phyloP scores from a whole-genome alignment of 2,329 filamentous ascomycete species.

The Amauroascus verrucosus region DNA sequence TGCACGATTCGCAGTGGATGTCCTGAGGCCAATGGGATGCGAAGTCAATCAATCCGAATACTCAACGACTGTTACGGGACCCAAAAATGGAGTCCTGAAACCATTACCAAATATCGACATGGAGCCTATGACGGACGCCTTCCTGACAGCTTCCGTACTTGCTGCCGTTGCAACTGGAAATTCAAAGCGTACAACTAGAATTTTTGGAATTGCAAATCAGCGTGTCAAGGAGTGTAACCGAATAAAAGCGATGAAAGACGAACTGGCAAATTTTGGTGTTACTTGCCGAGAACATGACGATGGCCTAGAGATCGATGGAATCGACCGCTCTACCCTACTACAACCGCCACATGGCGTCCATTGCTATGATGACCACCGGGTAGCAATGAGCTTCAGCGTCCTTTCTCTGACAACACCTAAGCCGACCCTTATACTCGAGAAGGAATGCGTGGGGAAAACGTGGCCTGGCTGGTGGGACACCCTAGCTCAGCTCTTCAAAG shows the following conservation, averaged over 20 bases:
- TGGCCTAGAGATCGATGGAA: slow-evolving; percentile 63
- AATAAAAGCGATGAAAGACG: slow-evolving; percentile 87
- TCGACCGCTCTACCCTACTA: slow-evolving; percentile 41
- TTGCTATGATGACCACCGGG: slow-evolving; percentile 95
- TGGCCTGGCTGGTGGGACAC: slow-evolving; percentile 99
- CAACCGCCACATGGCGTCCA: slow-evolving; percentile 60
- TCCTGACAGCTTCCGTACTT: slow-evolving; percentile 86
- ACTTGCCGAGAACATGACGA: slow-evolving; percentile 79
- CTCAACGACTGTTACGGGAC: slow-evolving; percentile 88
- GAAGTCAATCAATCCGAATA: slow-evolving; percentile 70
- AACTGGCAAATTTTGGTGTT: slow-evolving; percentile 89
- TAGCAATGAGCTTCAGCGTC: slow-evolving; percentile 97
- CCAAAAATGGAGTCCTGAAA: slow-evolving; percentile 60
- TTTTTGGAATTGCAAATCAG: slow-evolving; percentile 93
- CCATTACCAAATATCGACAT: slow-evolving; percentile 81
- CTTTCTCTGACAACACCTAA: slow-evolving; percentile 61
- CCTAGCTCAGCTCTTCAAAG: slow-evolving; percentile 65
- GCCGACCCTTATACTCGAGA: slow-evolving; percentile 70
- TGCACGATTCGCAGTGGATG: slow-evolving; percentile 83
- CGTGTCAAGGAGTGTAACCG: slow-evolving; percentile 97
- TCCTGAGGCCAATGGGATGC: slow-evolving; percentile 89
- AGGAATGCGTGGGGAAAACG: slow-evolving; percentile 90
- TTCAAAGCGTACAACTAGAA: slow-evolving; percentile 58
- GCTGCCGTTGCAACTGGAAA: slow-evolving; percentile 76
- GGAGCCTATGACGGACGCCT: slow-evolving; percentile 99